phyloP scores from a whole-genome alignment of 1,284 basidiomycete species.

The Tetrapyrgos nigripes region DNA sequence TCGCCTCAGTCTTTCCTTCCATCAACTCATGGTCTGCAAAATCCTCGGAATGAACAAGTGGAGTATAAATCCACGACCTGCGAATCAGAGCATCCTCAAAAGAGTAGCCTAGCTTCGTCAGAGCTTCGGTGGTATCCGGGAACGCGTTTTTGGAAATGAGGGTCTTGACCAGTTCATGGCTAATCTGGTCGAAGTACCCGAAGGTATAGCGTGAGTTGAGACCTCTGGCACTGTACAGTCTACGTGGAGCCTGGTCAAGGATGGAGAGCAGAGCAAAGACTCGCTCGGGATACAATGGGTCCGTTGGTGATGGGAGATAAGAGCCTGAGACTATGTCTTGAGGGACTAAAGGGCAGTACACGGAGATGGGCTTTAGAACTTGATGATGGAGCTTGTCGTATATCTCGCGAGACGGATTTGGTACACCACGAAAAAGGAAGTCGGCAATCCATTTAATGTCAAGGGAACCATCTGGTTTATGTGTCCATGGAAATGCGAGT shows the following conservation, averaged over 20 bases:
- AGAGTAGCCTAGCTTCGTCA: conserved; percentile 12
- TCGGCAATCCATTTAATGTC: conserved; percentile 13
- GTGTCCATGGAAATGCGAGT: conserved; percentile 15
- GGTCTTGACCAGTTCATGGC: conserved; percentile 8
- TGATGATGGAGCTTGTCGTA: conserved; percentile 12
- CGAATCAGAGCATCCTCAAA: conserved; percentile 20
- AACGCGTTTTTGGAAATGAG: conserved; percentile 5
- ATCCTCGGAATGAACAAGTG: conserved; percentile 19
- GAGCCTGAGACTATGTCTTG: not conserved
- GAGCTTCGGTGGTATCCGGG: conserved; percentile 12
- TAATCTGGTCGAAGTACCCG: conserved; percentile 14
- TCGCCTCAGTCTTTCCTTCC: conserved; percentile 1
- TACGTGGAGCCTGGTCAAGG: conserved; percentile 18
- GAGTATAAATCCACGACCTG: conserved; percentile 15
- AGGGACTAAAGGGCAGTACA: conserved; percentile 13
- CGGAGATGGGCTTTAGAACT: conserved; percentile 19
- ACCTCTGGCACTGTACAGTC: conserved; percentile 4
- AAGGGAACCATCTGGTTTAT: conserved; percentile 1
- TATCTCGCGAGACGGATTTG: conserved; percentile 10
- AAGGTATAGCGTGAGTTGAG: conserved; percentile 12
- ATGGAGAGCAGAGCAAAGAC: conserved; percentile 15
- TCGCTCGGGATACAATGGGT: conserved; percentile 14
- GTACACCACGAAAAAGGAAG: conserved; percentile 11
- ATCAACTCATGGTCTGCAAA: conserved; percentile 9
- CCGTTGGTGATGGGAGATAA: conserved; percentile 14